A percentile compares a stretch with the other conserved stretches of the same genome.
These are phyloP conservation scores for Pittosporum tobira DNA, from an alignment of 129 eudicot species.

Conservation along the genomic window DNA sequence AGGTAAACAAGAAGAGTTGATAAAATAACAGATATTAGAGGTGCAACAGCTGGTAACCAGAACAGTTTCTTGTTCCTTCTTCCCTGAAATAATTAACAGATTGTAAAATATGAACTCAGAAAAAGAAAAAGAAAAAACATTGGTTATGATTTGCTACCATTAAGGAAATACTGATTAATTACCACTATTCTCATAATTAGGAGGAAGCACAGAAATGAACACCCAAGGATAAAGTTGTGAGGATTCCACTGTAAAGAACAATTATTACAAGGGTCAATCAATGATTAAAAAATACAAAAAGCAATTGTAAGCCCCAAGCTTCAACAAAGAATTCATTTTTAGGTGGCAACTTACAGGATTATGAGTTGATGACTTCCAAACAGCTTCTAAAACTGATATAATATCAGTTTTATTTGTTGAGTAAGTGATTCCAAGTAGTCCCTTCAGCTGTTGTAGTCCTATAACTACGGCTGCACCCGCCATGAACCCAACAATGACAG, in stretches of 20 bases:
- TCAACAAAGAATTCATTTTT: not conserved
- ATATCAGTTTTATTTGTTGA: conserved; percentile 47
- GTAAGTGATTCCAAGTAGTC: conserved; percentile 38
- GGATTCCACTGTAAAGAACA: conserved; percentile 39
- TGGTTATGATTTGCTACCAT: too few relatives aligned
- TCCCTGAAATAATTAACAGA: conserved; percentile 58
- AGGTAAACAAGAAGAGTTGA: conserved; percentile 65
- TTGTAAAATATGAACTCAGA: not conserved
- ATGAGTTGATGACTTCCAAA: conserved; percentile 33
- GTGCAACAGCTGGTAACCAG: conserved; percentile 95
- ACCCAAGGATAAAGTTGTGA: conserved; percentile 46
- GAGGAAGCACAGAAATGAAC: conserved; percentile 48
- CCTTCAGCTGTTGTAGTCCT: conserved; percentile 55
- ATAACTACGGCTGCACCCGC: conserved; percentile 53
- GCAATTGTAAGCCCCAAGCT: not conserved
- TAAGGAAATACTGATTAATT: conserved; percentile 5
- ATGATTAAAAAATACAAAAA: too few relatives aligned
- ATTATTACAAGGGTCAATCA: not conserved
- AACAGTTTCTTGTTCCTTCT: conserved; percentile 56
- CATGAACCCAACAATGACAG: conserved; percentile 58
- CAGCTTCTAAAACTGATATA: conserved; percentile 47
- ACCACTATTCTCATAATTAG: conserved; percentile 37
- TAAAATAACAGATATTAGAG: conserved; percentile 59
- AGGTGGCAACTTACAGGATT: conserved; percentile 37
- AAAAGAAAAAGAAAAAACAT: too few relatives aligned